phyloP scores from a whole-genome alignment of 176 grass and related monocot species.

The Metroxylon sagu region DNA sequence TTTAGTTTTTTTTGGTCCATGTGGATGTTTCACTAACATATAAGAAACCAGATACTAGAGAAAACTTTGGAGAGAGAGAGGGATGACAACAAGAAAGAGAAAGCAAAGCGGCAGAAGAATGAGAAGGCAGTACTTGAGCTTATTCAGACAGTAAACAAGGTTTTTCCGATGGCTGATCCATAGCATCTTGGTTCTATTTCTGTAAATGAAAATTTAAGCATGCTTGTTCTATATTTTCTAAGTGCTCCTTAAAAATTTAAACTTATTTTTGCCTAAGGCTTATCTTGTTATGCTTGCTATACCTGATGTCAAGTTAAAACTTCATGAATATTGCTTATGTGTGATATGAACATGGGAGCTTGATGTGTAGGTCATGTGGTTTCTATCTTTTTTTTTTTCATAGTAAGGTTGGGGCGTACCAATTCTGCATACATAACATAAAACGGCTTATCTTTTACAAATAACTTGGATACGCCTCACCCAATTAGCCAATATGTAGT shows the following conservation, averaged over 20 bases:
- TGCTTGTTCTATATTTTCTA: neutral
- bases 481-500: no score
- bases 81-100: slow-evolving; percentile 60
- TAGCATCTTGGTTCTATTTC: neutral
- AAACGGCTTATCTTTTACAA: no score
- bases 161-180: slow-evolving; percentile 18
- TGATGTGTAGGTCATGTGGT: no score
- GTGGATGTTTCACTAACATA: neutral
- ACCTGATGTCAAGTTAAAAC: no score
- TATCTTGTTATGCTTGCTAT: no score
- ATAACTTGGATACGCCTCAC: no score
- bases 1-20: neutral
- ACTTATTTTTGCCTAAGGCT: no score
- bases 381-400: no score
- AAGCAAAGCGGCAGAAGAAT: slow-evolving; percentile 20
- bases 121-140: slow-evolving; percentile 23
- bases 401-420: no score
- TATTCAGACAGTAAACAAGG: slow-evolving; percentile 32
- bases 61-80: slow-evolving; percentile 79
- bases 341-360: no score
- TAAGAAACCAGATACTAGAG: slow-evolving; percentile 63
- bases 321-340: no score
- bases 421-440: no score
- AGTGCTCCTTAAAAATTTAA: neutral
- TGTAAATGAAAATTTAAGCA: neutral